Conservation (phyloP, 2,329 filamentous ascomycete species). For the Annulohypoxylon truncatum region DNA sequence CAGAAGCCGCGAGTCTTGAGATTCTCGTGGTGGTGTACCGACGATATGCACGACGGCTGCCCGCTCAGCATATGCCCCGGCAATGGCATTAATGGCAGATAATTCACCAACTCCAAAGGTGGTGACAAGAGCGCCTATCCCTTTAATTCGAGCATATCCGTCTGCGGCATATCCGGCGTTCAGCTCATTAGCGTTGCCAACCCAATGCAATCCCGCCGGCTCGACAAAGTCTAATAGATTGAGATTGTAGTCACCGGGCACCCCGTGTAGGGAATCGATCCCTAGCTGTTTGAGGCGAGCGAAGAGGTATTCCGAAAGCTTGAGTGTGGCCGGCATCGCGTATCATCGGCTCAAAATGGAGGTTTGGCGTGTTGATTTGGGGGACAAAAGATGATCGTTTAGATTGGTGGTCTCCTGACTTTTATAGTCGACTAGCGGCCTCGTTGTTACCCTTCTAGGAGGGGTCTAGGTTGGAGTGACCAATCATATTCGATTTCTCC, state of each 20-base stretch:
- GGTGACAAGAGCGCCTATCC: constrained; percentile 2
- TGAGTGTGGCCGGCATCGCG: neutral
- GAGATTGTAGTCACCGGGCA: neutral
- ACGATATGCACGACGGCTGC: constrained; percentile 8
- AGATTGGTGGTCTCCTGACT: neutral
- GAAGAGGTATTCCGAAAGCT: neutral
- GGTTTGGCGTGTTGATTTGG: neutral
- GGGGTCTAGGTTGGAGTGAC: neutral
- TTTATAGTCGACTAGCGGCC: neutral
- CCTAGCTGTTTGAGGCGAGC: neutral
- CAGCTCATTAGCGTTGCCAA: neutral
- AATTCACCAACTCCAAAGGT: constrained; percentile 1
- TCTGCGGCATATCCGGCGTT: constrained; percentile 1
- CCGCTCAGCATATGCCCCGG: constrained; percentile 1
- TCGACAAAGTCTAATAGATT: neutral
- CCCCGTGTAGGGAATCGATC: neutral
- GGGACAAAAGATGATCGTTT: neutral
- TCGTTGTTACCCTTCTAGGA: neutral
- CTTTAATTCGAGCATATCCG: constrained; percentile 5
- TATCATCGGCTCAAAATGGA: neutral
- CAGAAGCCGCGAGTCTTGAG: neutral
- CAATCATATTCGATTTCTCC: neutral
- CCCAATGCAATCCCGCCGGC: neutral
- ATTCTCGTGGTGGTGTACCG: neutral
- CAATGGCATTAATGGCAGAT: constrained; percentile 1